Evolutionary conservation across 495 filamentous ascomycete species (phyloP).

Genomic region (Lasiosphaeria miniovina): DNA sequence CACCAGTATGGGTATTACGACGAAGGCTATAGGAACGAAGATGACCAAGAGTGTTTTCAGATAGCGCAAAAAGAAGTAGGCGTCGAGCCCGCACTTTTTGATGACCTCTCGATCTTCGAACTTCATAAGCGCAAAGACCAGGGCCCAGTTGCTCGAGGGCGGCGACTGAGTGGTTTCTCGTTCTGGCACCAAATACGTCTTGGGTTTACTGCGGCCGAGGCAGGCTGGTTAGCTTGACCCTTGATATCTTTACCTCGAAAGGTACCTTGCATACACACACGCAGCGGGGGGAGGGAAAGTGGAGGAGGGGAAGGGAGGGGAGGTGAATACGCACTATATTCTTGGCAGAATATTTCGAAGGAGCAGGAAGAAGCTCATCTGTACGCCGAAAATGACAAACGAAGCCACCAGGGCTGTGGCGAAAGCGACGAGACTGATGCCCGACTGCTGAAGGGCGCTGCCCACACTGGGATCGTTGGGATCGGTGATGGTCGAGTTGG

Average conservation of each 20-base stretch:
- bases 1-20: slow-evolving; percentile 82
- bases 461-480: slow-evolving; percentile 21
- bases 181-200: slow-evolving; percentile 88
- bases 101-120: slow-evolving; percentile 86
- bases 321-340: slow-evolving; percentile 69
- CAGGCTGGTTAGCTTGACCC: slow-evolving; percentile 1
- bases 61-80: slow-evolving; percentile 97
- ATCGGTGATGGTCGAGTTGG: not conserved
- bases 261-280: too few species aligned
- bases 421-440: slow-evolving; percentile 63
- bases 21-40: slow-evolving; percentile 73
- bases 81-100: slow-evolving; percentile 91
- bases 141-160: slow-evolving; percentile 64
- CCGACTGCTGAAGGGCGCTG: slow-evolving; percentile 37
- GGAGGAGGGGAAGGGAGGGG: not conserved
- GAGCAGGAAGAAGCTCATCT: slow-evolving; percentile 72
- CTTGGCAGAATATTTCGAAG: slow-evolving; percentile 74
- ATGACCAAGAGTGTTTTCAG: slow-evolving; percentile 90
- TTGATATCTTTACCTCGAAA: not conserved
- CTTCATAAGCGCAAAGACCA: slow-evolving; percentile 69
- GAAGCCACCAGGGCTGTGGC: slow-evolving; percentile 71
- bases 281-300: too few species aligned
- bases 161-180: slow-evolving; percentile 74
- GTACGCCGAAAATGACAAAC: slow-evolving; percentile 71
- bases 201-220: slow-evolving; percentile 60